phyloP scores from a whole-genome alignment of 169 alveolate genomes.

The Plasmodium adleri region DNA sequence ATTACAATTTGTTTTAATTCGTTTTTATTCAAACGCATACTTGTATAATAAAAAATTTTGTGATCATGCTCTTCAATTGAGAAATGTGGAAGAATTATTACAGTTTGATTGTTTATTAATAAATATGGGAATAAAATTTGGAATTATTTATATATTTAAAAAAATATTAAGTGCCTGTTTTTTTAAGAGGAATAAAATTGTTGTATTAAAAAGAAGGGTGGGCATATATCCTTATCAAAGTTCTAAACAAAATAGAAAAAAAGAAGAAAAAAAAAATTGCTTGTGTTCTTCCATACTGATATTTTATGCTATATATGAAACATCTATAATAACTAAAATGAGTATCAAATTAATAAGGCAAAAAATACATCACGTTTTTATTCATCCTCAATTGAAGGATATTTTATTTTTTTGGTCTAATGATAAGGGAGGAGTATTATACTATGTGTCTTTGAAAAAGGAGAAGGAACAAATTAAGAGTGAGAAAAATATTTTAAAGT shows the following conservation, averaged over 20 bases:
- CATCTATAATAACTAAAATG: neutral
- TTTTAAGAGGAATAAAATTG: neutral
- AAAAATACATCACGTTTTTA: neutral
- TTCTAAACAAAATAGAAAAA: neutral
- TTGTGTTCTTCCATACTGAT: neutral
- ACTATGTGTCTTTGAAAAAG: neutral
- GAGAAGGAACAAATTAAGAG: neutral
- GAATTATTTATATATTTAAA: neutral
- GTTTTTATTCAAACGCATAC: no score
- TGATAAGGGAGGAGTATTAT: neutral
- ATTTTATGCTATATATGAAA: neutral
- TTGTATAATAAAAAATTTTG: no score
- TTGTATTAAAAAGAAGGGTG: neutral
- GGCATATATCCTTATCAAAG: neutral
- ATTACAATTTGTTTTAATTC: no score
- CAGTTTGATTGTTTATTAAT: neutral
- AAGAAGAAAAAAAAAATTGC: neutral
- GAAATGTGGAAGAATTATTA: neutral
- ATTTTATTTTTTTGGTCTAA: neutral
- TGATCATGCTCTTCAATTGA: neutral
- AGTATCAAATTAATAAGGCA: neutral
- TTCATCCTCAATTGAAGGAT: neutral
- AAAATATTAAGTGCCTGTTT: neutral
- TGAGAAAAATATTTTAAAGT: neutral
- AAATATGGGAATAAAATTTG: neutral